Evolutionary conservation across 768 basidiomycete species (phyloP).

Genomic region (Agaricus blazei): DNA sequence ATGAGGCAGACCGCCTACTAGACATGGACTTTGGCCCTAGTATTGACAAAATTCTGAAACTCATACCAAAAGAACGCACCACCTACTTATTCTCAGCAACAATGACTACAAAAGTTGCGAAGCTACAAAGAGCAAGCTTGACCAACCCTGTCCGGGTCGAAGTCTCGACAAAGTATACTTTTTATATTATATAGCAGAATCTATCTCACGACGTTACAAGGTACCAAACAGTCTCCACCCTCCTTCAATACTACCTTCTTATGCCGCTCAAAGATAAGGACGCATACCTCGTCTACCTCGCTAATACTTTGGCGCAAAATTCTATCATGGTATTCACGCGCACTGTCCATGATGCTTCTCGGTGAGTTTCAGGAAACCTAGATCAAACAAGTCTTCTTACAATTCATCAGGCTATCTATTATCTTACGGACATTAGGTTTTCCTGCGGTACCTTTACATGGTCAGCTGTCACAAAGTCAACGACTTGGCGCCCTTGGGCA

Average conservation of each 20-base stretch:
- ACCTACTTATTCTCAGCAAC: conserved; percentile 98
- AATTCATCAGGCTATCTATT: conserved; percentile 64
- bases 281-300: conserved; percentile 81
- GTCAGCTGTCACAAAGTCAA: conserved; percentile 90
- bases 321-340: conserved; percentile 96
- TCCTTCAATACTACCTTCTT: conserved; percentile 94
- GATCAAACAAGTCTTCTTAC: neutral
- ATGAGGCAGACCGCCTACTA: conserved; percentile 92
- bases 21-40: conserved; percentile 96
- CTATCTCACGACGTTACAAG: conserved; percentile 34
- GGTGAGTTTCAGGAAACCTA: conserved; percentile 30
- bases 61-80: conserved; percentile 89
- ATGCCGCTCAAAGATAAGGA: conserved; percentile 92
- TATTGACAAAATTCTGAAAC: conserved; percentile 94
- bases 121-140: conserved; percentile 91
- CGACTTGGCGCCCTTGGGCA: conserved; percentile 90
- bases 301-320: conserved; percentile 85
- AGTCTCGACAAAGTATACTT: conserved; percentile 81
- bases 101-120: conserved; percentile 98
- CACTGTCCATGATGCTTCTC: conserved; percentile 89
- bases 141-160: conserved; percentile 92
- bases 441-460: conserved; percentile 93
- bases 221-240: conserved; percentile 94
- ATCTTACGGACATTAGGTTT: conserved; percentile 89
- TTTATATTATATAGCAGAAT: neutral